Conservation (phyloP, 2,329 filamentous ascomycete species). For the Hypoxylon sp. region DNA sequence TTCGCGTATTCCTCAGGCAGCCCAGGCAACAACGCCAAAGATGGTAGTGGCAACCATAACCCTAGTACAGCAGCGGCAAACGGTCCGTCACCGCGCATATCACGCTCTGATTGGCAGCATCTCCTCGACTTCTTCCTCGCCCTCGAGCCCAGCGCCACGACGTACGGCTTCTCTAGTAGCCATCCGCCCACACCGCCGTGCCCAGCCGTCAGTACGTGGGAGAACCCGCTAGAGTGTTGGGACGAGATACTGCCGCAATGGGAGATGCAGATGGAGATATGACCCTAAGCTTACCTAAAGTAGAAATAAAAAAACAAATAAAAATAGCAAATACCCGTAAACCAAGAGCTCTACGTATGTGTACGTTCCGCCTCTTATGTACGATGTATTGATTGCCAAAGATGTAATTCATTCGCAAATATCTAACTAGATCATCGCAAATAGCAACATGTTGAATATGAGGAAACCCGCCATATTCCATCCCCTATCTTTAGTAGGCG, state of each 20-base stretch:
- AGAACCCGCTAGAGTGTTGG: slow-evolving; percentile 23
- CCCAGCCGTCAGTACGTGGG: slow-evolving; percentile 21
- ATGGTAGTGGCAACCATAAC: neutral
- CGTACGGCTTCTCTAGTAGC: slow-evolving; percentile 27
- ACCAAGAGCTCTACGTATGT: neutral
- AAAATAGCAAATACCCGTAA: neutral
- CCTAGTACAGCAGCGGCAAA: neutral
- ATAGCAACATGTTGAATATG: neutral
- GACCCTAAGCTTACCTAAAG: slow-evolving; percentile 1
- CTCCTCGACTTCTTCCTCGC: slow-evolving; percentile 43
- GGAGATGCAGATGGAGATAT: slow-evolving; percentile 24
- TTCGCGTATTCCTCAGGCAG: neutral
- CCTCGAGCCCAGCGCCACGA: slow-evolving; percentile 35
- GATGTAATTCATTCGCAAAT: neutral
- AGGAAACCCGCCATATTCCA: slow-evolving; percentile 2
- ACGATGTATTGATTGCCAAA: neutral
- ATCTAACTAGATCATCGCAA: neutral
- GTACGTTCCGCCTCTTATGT: neutral
- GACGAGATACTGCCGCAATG: slow-evolving; percentile 30
- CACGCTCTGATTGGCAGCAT: slow-evolving; percentile 41
- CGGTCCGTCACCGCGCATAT: slow-evolving; percentile 26
- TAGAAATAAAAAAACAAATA: neutral
- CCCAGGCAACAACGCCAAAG: neutral
- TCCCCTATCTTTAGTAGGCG: neutral
- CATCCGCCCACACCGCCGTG: slow-evolving; percentile 23